Conservation (phyloP, 139 green algal genomes). For the Nannochloris sp. region DNA sequence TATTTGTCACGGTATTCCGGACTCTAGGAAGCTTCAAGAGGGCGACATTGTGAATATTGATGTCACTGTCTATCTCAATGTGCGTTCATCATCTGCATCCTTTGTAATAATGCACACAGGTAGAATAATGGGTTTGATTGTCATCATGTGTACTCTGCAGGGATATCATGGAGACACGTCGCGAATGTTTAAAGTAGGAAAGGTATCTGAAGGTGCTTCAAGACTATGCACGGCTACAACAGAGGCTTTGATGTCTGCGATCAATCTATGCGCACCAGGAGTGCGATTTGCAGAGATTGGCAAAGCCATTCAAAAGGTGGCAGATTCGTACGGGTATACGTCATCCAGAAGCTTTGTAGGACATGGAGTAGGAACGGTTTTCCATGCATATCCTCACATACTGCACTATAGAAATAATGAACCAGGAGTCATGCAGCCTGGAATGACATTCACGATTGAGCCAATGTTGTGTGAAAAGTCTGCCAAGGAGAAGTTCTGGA, state of each 20-base stretch:
- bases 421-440: slow-evolving; percentile 50
- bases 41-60: slow-evolving; percentile 97
- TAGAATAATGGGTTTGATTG: background rate
- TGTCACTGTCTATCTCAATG: slow-evolving; percentile 90
- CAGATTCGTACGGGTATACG: slow-evolving; percentile 58
- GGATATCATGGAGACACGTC: slow-evolving; percentile 96
- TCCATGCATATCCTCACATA: slow-evolving; percentile 81
- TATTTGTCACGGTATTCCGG: slow-evolving; percentile 90
- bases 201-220: slow-evolving; percentile 48
- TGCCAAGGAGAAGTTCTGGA: slow-evolving; percentile 58
- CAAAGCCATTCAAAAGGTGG: slow-evolving; percentile 66
- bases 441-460: slow-evolving; percentile 98
- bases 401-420: slow-evolving; percentile 72
- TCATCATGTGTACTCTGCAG: slow-evolving; percentile 11
- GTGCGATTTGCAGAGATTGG: slow-evolving; percentile 73
- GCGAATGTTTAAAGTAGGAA: slow-evolving; percentile 57
- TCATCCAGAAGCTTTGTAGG: slow-evolving; percentile 80
- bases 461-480: slow-evolving; percentile 77
- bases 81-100: slow-evolving; percentile 10
- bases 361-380: slow-evolving; percentile 86
- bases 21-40: slow-evolving; percentile 52
- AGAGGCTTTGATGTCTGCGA: slow-evolving; percentile 61
- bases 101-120: background rate
- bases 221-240: slow-evolving; percentile 69
- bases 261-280: slow-evolving; percentile 67